A percentile compares a stretch with the other conserved stretches of the same genome.
phyloP scores from a whole-genome alignment of 176 grass and related monocot species.

The Coix lacrymajobi region DNA sequence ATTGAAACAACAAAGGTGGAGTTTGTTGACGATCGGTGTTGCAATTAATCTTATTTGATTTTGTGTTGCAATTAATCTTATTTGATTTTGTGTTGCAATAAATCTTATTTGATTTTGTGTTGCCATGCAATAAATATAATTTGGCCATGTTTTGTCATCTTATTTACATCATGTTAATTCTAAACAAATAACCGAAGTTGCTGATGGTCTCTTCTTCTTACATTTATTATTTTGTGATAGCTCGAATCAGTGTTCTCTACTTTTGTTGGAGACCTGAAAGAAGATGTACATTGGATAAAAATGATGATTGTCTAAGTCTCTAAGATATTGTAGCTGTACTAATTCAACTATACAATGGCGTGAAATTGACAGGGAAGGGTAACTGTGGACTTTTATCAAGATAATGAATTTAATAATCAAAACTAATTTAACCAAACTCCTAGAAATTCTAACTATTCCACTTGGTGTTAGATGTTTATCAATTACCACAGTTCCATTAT shows the following conservation, averaged over 20 bases:
- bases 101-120: not conserved
- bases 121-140: not conserved
- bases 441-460: not conserved
- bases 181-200: not conserved
- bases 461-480: conserved; percentile 2
- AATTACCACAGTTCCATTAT: not conserved
- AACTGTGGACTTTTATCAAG: not conserved
- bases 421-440: conserved; percentile 1
- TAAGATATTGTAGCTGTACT: not conserved
- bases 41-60: not conserved
- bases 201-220: not conserved
- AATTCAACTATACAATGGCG: not conserved
- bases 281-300: not conserved
- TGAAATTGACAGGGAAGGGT: not conserved
- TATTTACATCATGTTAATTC: conserved; percentile 3
- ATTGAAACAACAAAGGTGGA: not conserved
- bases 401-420: not conserved
- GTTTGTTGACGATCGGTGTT: not conserved
- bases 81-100: not conserved
- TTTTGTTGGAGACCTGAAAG: conserved; percentile 20
- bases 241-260: not conserved
- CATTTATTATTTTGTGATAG: not conserved
- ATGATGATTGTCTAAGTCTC: not conserved
- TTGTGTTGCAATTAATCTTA: not conserved
- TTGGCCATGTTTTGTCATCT: not conserved